These are phyloP conservation scores for Bremia lactucae DNA, from an alignment of 352 stramenopile species.

Conservation along the genomic window DNA sequence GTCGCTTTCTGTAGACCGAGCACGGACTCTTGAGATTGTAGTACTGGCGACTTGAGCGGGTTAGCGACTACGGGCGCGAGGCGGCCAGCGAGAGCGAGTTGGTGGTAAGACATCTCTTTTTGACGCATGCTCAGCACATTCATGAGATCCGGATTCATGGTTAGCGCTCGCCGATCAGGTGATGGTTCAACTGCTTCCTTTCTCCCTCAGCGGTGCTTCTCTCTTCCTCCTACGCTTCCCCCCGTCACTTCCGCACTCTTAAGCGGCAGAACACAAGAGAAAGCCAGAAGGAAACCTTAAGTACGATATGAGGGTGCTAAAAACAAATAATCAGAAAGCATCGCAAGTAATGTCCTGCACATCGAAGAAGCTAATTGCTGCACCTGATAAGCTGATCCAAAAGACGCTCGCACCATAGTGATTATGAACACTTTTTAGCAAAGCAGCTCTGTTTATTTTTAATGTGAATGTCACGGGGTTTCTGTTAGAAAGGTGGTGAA, in stretches of 20 bases:
- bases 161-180: constrained; percentile 7
- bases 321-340: too few relatives aligned
- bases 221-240: constrained; percentile 14
- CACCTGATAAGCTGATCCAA: too few relatives aligned
- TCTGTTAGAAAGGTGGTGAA: background rate
- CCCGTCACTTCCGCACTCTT: constrained; percentile 36
- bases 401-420: too few relatives aligned
- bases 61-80: constrained; percentile 6
- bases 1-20: constrained; percentile 17
- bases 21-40: constrained; percentile 35
- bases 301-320: constrained; percentile 4
- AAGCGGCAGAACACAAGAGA: constrained; percentile 2
- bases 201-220: constrained; percentile 3
- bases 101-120: constrained; percentile 75
- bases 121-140: constrained; percentile 73
- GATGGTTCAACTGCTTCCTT: constrained; percentile 2
- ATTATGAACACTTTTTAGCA: too few relatives aligned
- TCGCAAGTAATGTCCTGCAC: too few relatives aligned
- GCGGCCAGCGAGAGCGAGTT: constrained; percentile 28
- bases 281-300: constrained; percentile 15
- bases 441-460: background rate
- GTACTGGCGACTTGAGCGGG: constrained; percentile 16
- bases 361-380: too few relatives aligned
- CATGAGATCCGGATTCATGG: constrained; percentile 52
- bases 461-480: background rate